Base-by-base conservation (phyloP, 257 asterid genomes). In the Asclepias syriaca region DNA sequence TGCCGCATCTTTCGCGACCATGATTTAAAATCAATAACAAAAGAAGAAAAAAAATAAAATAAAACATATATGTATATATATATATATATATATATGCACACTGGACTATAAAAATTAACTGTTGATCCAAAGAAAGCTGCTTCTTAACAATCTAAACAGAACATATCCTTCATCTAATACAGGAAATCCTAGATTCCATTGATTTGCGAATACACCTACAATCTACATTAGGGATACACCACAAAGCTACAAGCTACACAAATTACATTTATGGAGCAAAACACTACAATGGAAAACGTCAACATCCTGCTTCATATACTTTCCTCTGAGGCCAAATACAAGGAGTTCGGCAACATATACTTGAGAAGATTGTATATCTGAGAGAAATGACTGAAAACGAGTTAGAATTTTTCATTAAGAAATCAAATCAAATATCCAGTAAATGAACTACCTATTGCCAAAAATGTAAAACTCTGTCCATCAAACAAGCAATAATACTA, bases 1-100 rank as follows among this genome's bases (percentile, higher is more conserved):
- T 60, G 63, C 68, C 87, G 82, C 55, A 49, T 73, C 72, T 83
- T 74, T 81, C 85, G 84, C 22, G 2, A 53, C 58, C 58, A 3
- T 3, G n/a, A 51, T 51, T 19, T 29, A 29, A 29, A 29, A 29
- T 29, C 34, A 29, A 29, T 29, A 29, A 29, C 34, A 29, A 29
- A 29, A 29, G 34, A 1, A 1, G 3, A 29, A 29, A 29, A 29
- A 29, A 29, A 29, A 29, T 24, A 24, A 24, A 24, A 24, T 24
- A 29, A 29, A 29, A 29, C 3, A 29, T 29, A 29, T 29, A 29
- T 29, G 2, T 29, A 29, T 29, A 29, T 29, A 29, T 29, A 29
- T 29, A 29, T 29, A 29, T 29, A 29, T 29, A 29, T 29, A 29
- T 29, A 29, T 2, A 29, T 2, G 3, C 34, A 29, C 34, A 29